phyloP scores from a whole-genome alignment of 768 basidiomycete species.

The Melanogaster broomeanus region DNA sequence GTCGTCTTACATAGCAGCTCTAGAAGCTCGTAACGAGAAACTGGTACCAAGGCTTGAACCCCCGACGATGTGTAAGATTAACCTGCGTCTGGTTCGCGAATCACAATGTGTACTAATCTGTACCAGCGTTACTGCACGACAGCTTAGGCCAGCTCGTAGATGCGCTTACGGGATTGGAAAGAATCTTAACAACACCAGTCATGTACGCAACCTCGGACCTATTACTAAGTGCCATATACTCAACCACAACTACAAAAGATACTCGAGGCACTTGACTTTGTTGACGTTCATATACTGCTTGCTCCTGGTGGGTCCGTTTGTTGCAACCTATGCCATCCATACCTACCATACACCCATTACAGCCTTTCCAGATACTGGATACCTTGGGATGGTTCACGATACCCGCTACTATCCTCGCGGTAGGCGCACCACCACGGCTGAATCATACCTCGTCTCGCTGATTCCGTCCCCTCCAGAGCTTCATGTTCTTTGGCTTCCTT shows the following conservation, averaged over 20 bases:
- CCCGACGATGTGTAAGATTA: conserved; percentile 55
- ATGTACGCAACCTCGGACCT: neutral
- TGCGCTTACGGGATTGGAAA: conserved; percentile 66
- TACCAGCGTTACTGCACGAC: conserved; percentile 45
- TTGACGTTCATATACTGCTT: conserved; percentile 63
- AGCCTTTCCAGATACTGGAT: conserved; percentile 68
- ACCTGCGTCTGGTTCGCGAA: neutral
- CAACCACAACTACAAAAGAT: conserved; percentile 36
- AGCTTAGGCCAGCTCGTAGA: conserved; percentile 60
- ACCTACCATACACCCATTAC: neutral
- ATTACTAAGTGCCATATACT: too few relatives aligned
- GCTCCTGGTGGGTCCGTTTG: conserved; percentile 46
- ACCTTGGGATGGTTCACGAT: conserved; percentile 63
- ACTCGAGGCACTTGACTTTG: conserved; percentile 66
- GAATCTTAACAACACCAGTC: conserved; percentile 68
- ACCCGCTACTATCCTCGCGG: conserved; percentile 54
- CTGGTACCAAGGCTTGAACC: conserved; percentile 41
- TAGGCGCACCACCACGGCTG: conserved; percentile 26
- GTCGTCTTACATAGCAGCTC: conserved; percentile 59
- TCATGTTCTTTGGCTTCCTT: conserved; percentile 73
- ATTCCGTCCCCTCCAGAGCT: conserved; percentile 39
- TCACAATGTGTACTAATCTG: neutral
- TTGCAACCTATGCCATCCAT: neutral
- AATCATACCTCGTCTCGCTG: neutral
- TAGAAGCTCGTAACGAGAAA: conserved; percentile 45